Percentiles rank a stretch among this genome's conserved stretches.
phyloP scores from a whole-genome alignment of 768 basidiomycete species.

The Suillus bovinus region DNA sequence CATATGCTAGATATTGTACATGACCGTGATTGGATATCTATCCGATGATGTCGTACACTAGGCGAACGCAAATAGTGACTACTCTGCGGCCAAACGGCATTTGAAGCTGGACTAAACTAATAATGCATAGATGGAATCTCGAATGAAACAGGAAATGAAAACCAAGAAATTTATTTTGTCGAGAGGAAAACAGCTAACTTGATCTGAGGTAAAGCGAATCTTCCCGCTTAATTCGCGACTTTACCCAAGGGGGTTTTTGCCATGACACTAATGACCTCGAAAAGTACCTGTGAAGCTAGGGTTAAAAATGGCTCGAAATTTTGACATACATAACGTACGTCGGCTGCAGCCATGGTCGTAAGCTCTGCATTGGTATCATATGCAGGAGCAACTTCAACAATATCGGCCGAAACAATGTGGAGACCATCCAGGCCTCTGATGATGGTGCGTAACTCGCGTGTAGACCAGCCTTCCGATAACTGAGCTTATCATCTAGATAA shows the following conservation, averaged over 20 bases:
- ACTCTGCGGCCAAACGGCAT: not conserved
- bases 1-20: not conserved
- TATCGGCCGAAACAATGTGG: slow-evolving; percentile 76
- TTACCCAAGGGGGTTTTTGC: slow-evolving; percentile 78
- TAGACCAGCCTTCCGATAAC: slow-evolving; percentile 56
- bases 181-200: not conserved
- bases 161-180: not conserved
- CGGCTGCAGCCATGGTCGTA: slow-evolving; percentile 64
- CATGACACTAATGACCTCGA: slow-evolving; percentile 78
- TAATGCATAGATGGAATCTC: slow-evolving; percentile 1
- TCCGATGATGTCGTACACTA: not conserved
- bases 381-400: slow-evolving; percentile 84
- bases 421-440: slow-evolving; percentile 75
- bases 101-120: not conserved
- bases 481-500: slow-evolving; percentile 10
- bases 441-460: slow-evolving; percentile 77
- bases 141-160: not conserved
- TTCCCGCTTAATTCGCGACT: slow-evolving; percentile 27
- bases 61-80: not conserved
- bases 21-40: not conserved
- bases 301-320: slow-evolving; percentile 1
- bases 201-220: not conserved
- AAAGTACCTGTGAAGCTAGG: slow-evolving; percentile 54
- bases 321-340: slow-evolving; percentile 38
- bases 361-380: slow-evolving; percentile 70